phyloP scores from a whole-genome alignment of 2,329 filamentous ascomycete genomes.

The Sclerotinia borealis region DNA sequence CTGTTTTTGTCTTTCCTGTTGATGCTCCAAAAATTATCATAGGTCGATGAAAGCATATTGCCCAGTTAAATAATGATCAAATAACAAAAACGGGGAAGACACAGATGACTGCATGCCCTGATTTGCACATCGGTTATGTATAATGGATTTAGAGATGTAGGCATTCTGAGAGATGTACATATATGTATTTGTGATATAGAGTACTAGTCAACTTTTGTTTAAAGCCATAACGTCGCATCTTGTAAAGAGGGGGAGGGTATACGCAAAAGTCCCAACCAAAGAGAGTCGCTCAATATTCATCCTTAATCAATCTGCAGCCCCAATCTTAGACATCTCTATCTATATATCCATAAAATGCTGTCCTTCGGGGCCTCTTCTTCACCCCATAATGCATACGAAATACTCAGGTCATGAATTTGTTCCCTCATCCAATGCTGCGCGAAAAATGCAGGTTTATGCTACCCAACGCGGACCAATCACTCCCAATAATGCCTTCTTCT shows the following conservation, averaged over 20 bases:
- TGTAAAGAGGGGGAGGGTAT: conserved; percentile 4
- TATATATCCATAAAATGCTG: conserved; percentile 12
- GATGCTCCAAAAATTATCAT: too few relatives aligned
- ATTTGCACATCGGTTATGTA: not conserved
- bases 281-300: conserved; percentile 7
- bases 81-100: not conserved
- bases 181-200: not conserved
- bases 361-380: not conserved
- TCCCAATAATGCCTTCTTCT: not conserved
- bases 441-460: conserved; percentile 5
- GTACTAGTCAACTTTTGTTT: not conserved
- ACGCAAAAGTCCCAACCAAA: conserved; percentile 7
- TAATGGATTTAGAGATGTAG: not conserved
- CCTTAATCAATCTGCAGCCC: conserved; percentile 8
- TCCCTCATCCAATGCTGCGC: not conserved
- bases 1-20: too few relatives aligned
- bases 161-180: not conserved
- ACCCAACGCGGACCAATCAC: not conserved
- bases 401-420: conserved; percentile 7
- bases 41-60: too few relatives aligned
- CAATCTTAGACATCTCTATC: conserved; percentile 13
- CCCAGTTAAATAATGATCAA: not conserved
- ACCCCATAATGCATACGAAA: not conserved
- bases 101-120: not conserved
- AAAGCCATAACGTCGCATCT: not conserved